Base-by-base conservation (phyloP, 208 protist species). In the Trypanosoma cruzi region DNA sequence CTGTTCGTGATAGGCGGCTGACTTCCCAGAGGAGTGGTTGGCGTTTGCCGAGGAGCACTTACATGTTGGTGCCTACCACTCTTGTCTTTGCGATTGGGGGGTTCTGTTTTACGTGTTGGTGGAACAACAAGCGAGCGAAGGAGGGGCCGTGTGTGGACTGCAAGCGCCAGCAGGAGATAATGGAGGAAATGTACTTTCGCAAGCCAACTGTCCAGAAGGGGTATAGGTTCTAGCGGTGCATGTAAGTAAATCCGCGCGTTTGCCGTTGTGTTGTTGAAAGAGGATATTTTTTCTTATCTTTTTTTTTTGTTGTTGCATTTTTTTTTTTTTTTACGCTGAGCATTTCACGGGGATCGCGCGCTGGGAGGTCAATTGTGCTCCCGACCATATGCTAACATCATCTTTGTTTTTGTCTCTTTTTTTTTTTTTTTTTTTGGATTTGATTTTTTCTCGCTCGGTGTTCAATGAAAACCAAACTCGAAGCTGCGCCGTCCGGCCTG, bases 111-210 rank as follows among this genome's bases (percentile, higher is more conserved):
- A 89, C 86, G 5, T 88, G 82, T 69, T 81, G 80, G 68, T 93
- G 85, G 86, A 86, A 81, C 62, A 63, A 77, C 24, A 72, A 95
- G 32, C 77, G 89, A 24, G 68, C 84, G 58, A 87, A 89, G 72
- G 73, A 81, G 13, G 86, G 85, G 31, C 71, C 79, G 26, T 95
- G 89, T 69, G 64, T 95, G 13, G 83, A 92, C 71, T 95, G 89
- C 55, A 82, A 70, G 29, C 86, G 86, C 8, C 89, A 95, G 72
- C 75, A 81, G n/a, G 85, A 90, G 70, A 95, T 95, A 64, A 79
- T 88, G 52, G 85, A 95, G 49, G 86, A 95, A 59, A 71, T 95
- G 11, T 95, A 95, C 68, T 86, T 83, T 32, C 78, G 68, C 48
- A 93, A 92, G 64, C 75, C 77, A n/a, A 24, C 16, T 6, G 50